Evolutionary conservation across 1,284 basidiomycete genomes (phyloP), one percentile per base, ranked within the genome.

Genomic region (Singerocomus inundabilis): DNA sequence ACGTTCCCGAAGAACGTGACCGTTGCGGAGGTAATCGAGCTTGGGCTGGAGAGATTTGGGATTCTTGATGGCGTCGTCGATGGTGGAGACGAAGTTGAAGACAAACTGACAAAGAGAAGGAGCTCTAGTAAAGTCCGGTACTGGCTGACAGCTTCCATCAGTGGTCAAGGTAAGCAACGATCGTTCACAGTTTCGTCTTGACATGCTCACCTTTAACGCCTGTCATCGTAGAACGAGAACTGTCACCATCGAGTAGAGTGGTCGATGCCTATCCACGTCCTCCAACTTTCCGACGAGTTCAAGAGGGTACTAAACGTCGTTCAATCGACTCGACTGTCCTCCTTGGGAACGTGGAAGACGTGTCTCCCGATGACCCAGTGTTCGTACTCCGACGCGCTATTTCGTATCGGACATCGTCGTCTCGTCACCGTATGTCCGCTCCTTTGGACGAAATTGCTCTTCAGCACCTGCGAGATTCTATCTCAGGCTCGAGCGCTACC

Each of bases 71-170:
- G 94, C 16, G 93, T 99, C 2, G 95, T 98, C 1, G 94, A 98
- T 66, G 96, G 96, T 2, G 95, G 95, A 1, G 96, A 99, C 67
- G 95, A 98, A 61, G 83, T 98, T 1, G 96, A 98, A 68, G 93
- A 96, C 63, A 93, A 95, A 66, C 72, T 85, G 36, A 79, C 83
- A 12, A 91, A 93, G 69, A 76, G 93, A 48, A 78, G 87, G 53
- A 95, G 91, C 67, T 77, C 80, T 16, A 71, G 81, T 3, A 79
- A 91, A 41, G 88, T 96, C 36, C 79, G 92, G 42, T 98, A 98
- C 67, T 81, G 81, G 15, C 72, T 98, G 43, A 77, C 79, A 13
- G 78, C 84, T 18, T 73, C 77, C 57, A 61, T 75, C 16, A 78
- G 78, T 51, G 80, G 81, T 8, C 76, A 82, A 64, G 90, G 92